Base-by-base conservation (phyloP, 768 basidiomycete species). In the Leucosporidium creatinivorum region DNA sequence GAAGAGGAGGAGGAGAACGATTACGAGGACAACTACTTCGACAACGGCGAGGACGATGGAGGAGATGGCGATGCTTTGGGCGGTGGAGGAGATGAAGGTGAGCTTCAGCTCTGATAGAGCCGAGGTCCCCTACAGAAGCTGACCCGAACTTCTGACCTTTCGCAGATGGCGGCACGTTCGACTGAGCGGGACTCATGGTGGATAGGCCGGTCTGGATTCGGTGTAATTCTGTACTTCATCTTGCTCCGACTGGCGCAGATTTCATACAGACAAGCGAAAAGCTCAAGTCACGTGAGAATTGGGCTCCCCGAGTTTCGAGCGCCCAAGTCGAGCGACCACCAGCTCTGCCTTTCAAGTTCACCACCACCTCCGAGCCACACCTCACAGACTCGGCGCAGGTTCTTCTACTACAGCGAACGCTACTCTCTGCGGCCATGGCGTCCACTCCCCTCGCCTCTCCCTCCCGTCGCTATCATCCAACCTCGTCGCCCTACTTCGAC, bases 1-100 rank as follows among this genome's bases (percentile, higher is more conserved):
- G 66, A 71, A n/a, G 67, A 67, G 15, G 71, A 72, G 28, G 67
- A 62, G 7, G 71, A 72, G 44, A 69, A 72, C 71, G 71, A 72
- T 58, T 72, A 72, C 61, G 71, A 65, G 44, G 62, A 63, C 25
- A 67, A 72, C 12, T 72, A 72, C 67, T 72, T 72, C n/a, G 70
- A 72, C 59, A 72, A 72, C 50, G 70, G 70, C 23, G 70, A 72
- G 30, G 67, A 63, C 10, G 70, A 72, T 54, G 70, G 68, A 28
- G 28, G 61, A 18, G 71, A 72, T 33, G 61, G 52, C 2, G 70
- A 64, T 13, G 66, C 63, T 5, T 54, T 61, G 3, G 69, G 65
- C 1, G 70, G 70, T 1, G 70, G 70, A 7, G 70, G 67, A 7
- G 71, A 69, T 12, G 71, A 72, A 25, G 71, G 71, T 69, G 28